These are phyloP conservation scores for Aspergillus diversus DNA, from an alignment of 495 filamentous ascomycete genomes.

Conservation along the genomic window DNA sequence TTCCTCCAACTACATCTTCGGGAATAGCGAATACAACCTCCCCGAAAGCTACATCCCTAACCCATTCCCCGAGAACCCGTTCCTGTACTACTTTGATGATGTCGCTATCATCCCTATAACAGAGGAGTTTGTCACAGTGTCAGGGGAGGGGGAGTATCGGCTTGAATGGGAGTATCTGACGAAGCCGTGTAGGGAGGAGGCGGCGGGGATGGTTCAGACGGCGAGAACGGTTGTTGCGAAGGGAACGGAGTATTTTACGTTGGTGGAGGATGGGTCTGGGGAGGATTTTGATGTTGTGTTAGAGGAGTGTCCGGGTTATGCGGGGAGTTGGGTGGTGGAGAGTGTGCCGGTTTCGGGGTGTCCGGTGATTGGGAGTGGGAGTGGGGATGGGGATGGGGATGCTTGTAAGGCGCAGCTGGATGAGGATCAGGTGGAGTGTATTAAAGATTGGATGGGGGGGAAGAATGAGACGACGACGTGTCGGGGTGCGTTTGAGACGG, in stretches of 20 bases:
- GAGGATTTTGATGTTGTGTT: constrained; percentile 1
- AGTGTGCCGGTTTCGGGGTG: background rate
- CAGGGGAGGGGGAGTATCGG: background rate
- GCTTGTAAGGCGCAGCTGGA: constrained; percentile 1
- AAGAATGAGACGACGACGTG: constrained; percentile 10
- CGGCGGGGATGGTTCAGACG: background rate
- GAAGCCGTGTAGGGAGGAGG: background rate
- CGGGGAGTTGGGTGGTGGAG: background rate
- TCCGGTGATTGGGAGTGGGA: background rate
- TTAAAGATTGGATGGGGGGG: background rate
- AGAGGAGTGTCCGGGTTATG: constrained; percentile 8
- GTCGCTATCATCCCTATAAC: background rate
- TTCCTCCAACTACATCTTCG: background rate
- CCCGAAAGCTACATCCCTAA: background rate
- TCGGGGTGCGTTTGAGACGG: background rate
- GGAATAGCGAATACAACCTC: background rate
- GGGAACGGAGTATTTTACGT: background rate
- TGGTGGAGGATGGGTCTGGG: constrained; percentile 8
- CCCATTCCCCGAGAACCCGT: background rate
- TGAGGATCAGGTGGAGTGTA: constrained; percentile 1
- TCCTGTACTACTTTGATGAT: background rate
- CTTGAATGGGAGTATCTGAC: background rate
- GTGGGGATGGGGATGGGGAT: background rate
- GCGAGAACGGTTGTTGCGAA: background rate
- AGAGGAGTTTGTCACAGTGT: background rate